phyloP scores from a whole-genome alignment of 176 grass and related monocot genomes.

The Ensete ventricosum region DNA sequence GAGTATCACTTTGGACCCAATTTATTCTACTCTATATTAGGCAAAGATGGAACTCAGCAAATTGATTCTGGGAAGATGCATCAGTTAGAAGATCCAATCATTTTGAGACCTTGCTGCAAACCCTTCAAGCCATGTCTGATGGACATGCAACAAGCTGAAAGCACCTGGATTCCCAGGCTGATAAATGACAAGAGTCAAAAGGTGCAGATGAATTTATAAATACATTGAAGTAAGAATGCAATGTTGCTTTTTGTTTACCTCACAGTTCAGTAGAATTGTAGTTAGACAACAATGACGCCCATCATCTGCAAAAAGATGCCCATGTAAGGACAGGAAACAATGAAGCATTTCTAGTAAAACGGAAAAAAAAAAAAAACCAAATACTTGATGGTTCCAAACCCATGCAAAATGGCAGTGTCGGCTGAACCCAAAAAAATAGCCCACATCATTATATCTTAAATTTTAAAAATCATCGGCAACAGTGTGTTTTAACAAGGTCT shows the following conservation, averaged over 20 bases:
- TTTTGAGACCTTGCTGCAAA: constrained; percentile 26
- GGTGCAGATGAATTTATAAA: neutral
- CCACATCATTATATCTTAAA: too few relatives aligned
- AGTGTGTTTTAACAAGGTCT: too few relatives aligned
- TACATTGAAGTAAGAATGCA: constrained; percentile 11
- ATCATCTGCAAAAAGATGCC: constrained; percentile 34
- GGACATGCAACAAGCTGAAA: constrained; percentile 46
- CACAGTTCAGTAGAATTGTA: constrained; percentile 48
- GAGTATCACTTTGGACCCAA: neutral
- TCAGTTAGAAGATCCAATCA: constrained; percentile 5
- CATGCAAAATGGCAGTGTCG: neutral
- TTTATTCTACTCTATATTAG: neutral
- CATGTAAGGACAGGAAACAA: neutral
- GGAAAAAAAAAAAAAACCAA: neutral
- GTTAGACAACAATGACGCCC: constrained; percentile 36
- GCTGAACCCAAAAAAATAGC: too few relatives aligned
- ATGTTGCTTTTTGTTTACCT: constrained; percentile 32
- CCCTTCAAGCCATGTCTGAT: constrained; percentile 74
- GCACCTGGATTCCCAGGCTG: constrained; percentile 43
- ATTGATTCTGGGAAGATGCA: neutral
- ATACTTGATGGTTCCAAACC: neutral
- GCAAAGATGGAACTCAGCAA: neutral
- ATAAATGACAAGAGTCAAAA: constrained; percentile 12
- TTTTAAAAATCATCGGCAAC: too few relatives aligned
- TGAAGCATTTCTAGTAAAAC: neutral